Base-by-base conservation (phyloP, 768 basidiomycete genomes). In the Xanthoconium purpureum region DNA sequence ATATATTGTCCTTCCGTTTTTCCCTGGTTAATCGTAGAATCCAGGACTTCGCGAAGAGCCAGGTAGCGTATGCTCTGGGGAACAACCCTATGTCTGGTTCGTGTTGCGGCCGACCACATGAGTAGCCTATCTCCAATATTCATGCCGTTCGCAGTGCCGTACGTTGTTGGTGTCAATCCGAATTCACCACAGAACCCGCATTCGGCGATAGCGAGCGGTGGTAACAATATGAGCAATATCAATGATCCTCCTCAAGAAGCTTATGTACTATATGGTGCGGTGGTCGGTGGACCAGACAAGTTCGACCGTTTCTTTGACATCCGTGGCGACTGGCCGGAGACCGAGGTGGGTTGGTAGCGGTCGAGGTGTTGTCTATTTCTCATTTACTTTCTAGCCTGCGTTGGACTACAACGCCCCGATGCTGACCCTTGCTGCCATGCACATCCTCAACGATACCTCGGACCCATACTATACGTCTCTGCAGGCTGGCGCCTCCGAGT, bases 101-200 rank as follows among this genome's bases (percentile, higher is more conserved):
- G 79, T 67, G 33, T 24, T 11, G 18, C 15, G 24, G 44, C 55
- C 33, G 9, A 6, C 37, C n/a, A 24, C 6, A 2, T 12, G 7
- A 35, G 47, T 20, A 28, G n/a, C 6, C 13, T 13, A n/a, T 40
- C 30, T 20, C 43, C 63, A 36, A 57, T 46, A 24, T 50, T 37
- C 37, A 10, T 15, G n/a, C 28, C 30, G 29, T 37, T 46, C 15
- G 2, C n/a, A 62, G 59, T 42, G 28, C 63, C 64, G 11, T 98
- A 97, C 69, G 72, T 97, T 47, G 93, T 97, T 24, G 94, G 95
- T 38, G 75, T 79, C 47, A 92, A 96, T 71, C 91, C 94, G 1
- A 95, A 96, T 68, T 89, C 95, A 13, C 94, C 94, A 0, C 73
- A 79, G 46, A 97, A 96, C 69, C 94, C 94, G 1, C 94, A 96